phyloP scores from a whole-genome alignment of 1,139 yeast genomes.

The Eremothecium coryli region DNA sequence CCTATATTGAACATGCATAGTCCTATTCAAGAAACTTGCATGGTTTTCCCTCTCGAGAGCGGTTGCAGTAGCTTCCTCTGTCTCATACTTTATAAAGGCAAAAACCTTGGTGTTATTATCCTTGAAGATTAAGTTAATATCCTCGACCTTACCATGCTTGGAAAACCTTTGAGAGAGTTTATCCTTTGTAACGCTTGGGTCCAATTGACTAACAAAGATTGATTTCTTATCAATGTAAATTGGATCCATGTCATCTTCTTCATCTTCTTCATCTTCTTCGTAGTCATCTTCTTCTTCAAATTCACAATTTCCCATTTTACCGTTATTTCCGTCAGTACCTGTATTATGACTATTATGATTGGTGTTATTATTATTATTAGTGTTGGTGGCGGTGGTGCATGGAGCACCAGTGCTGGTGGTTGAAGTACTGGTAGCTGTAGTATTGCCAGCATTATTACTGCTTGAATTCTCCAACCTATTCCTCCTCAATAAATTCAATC shows the following conservation, averaged over 20 bases:
- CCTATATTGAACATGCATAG: slow-evolving; percentile 77
- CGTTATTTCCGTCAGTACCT: too few species aligned
- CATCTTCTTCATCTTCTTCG: slow-evolving; percentile 13
- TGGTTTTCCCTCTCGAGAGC: slow-evolving; percentile 81
- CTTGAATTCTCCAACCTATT: slow-evolving; percentile 3
- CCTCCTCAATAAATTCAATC: slow-evolving; percentile 18
- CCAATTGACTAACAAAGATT: slow-evolving; percentile 69
- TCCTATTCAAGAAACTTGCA: slow-evolving; percentile 57
- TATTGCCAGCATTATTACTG: slow-evolving; percentile 3
- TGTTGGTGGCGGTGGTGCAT: neutral
- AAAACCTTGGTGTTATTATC: slow-evolving; percentile 42
- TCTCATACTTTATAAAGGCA: slow-evolving; percentile 60
- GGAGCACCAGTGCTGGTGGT: neutral
- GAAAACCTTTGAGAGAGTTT: slow-evolving; percentile 49
- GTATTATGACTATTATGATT: neutral
- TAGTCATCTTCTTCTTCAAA: slow-evolving; percentile 7
- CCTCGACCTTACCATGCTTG: slow-evolving; percentile 55
- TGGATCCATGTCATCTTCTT: slow-evolving; percentile 5
- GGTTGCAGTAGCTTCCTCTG: slow-evolving; percentile 68
- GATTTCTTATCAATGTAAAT: slow-evolving; percentile 58
- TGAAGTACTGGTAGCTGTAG: neutral
- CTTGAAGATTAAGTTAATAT: slow-evolving; percentile 42
- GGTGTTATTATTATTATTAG: neutral
- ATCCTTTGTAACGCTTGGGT: slow-evolving; percentile 44
- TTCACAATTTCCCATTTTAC: slow-evolving; percentile 1